Evolutionary conservation across 2,329 filamentous ascomycete genomes (phyloP).

Genomic region (Sordariomycetes sp.): DNA sequence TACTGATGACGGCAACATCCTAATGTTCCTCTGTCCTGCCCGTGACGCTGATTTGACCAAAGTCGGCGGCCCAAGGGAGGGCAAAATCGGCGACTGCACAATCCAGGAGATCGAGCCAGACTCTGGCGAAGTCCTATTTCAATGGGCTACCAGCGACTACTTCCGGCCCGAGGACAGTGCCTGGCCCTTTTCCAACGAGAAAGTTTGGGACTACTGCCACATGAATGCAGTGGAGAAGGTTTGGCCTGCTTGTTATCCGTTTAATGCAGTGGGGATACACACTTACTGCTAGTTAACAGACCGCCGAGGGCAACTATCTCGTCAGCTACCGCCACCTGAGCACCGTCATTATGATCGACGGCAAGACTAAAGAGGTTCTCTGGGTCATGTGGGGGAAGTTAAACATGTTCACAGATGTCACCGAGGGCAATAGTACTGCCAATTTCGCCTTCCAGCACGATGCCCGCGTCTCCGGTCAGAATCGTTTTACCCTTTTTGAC

Average conservation of each 20-base stretch:
- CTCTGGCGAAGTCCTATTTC: slow-evolving; percentile 24
- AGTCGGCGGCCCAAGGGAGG: slow-evolving; percentile 15
- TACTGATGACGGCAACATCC: slow-evolving; percentile 26
- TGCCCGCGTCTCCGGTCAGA: slow-evolving; percentile 16
- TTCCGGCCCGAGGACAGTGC: slow-evolving; percentile 12
- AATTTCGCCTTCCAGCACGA: slow-evolving; percentile 29
- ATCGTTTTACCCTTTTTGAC: slow-evolving; percentile 25
- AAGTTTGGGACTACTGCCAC: slow-evolving; percentile 25
- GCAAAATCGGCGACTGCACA: slow-evolving; percentile 22
- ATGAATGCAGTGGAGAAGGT: slow-evolving; percentile 26
- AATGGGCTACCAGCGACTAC: slow-evolving; percentile 24
- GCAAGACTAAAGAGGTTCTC: slow-evolving; percentile 16
- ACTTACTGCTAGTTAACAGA: too few relatives aligned
- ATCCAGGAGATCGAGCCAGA: slow-evolving; percentile 27
- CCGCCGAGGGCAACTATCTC: slow-evolving; percentile 23
- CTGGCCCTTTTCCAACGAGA: slow-evolving; percentile 15
- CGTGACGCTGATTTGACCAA: slow-evolving; percentile 6
- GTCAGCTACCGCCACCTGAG: slow-evolving; percentile 22
- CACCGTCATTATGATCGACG: slow-evolving; percentile 16
- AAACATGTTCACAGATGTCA: slow-evolving; percentile 23
- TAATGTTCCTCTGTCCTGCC: slow-evolving; percentile 16
- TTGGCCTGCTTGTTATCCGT: too few relatives aligned
- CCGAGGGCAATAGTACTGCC: slow-evolving; percentile 15
- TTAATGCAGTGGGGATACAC: too few relatives aligned
- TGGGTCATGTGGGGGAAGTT: slow-evolving; percentile 24